Percentiles rank a stretch among this genome's conserved stretches.
Conservation (phyloP, 208 protist species). For the Leishmania arabica region DNA sequence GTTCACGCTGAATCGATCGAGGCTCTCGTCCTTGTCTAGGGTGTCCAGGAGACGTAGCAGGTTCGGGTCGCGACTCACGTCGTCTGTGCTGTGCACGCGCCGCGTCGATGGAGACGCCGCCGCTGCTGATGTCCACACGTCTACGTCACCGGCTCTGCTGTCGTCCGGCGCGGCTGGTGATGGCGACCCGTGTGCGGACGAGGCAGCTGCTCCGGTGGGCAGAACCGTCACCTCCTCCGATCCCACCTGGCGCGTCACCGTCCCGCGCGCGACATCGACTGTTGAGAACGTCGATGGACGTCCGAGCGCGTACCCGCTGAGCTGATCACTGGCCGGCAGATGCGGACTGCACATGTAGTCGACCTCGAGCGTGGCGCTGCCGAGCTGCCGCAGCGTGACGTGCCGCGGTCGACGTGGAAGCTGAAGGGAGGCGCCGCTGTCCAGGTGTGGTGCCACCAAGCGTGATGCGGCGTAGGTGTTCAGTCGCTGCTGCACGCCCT, state of each 20-base stretch:
- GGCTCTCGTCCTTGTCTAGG: constrained; percentile 59
- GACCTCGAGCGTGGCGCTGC: constrained; percentile 32
- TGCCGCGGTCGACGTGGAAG: constrained; percentile 11
- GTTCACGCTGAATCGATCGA: constrained; percentile 71
- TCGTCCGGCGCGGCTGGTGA: constrained; percentile 1
- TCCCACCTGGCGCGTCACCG: constrained; percentile 23
- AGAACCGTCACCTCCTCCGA: constrained; percentile 16
- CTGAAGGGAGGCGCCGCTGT: not conserved
- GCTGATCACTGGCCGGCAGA: constrained; percentile 55
- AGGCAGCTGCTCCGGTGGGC: not conserved
- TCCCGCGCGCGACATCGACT: constrained; percentile 30
- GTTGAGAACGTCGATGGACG: constrained; percentile 45
- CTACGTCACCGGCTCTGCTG: not conserved
- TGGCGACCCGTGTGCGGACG: not conserved
- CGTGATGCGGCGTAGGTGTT: constrained; percentile 27
- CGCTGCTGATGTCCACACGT: constrained; percentile 3
- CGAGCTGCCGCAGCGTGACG: constrained; percentile 46
- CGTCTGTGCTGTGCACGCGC: constrained; percentile 14
- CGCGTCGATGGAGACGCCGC: constrained; percentile 1
- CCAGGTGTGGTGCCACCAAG: constrained; percentile 5
- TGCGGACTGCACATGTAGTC: constrained; percentile 21
- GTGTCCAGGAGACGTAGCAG: constrained; percentile 49
- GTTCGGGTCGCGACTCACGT: constrained; percentile 37
- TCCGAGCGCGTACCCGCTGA: constrained; percentile 64
- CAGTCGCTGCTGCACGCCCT: constrained; percentile 33